Conservation (phyloP, 805 yeast species). For the Wickerhamomyces pijperi region DNA sequence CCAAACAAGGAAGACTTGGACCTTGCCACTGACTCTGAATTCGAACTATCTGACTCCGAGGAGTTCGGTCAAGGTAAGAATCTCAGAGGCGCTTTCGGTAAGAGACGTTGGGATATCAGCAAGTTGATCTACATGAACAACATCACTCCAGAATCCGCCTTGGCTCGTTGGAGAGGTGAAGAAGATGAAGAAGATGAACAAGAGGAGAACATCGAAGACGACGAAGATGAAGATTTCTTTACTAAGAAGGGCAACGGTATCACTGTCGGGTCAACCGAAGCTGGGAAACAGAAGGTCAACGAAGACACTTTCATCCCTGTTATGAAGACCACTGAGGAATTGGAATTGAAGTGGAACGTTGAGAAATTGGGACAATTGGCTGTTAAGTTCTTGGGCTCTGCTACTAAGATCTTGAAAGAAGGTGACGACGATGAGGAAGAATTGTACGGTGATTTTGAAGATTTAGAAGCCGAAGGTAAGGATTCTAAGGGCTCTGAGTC, state of each 20-base stretch:
- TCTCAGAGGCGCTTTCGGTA: constrained; percentile 35
- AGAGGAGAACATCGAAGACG: constrained; percentile 27
- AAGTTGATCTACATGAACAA: constrained; percentile 73
- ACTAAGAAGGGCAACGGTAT: constrained; percentile 33
- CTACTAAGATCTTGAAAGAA: constrained; percentile 27
- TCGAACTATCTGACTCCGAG: too few species aligned
- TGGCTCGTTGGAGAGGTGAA: constrained; percentile 59
- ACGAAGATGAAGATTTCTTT: constrained; percentile 41
- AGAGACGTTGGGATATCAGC: constrained; percentile 66
- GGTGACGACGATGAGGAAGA: constrained; percentile 33
- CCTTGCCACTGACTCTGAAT: constrained; percentile 16
- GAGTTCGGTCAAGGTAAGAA: constrained; percentile 47
- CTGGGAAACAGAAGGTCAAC: constrained; percentile 5
- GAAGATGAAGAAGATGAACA: constrained; percentile 30
- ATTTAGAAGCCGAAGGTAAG: constrained; percentile 31
- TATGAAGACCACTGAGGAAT: constrained; percentile 29
- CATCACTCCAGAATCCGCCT: constrained; percentile 61
- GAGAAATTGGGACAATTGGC: constrained; percentile 31
- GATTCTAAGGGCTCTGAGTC: constrained; percentile 19
- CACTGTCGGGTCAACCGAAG: too few species aligned
- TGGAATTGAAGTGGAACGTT: constrained; percentile 35
- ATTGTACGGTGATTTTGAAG: constrained; percentile 46
- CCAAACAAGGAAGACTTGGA: constrained; percentile 23
- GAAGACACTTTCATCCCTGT: constrained; percentile 27
- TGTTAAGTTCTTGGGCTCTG: constrained; percentile 42